phyloP scores from a whole-genome alignment of 2,329 filamentous ascomycete genomes.

The Fonsecaea monophora region DNA sequence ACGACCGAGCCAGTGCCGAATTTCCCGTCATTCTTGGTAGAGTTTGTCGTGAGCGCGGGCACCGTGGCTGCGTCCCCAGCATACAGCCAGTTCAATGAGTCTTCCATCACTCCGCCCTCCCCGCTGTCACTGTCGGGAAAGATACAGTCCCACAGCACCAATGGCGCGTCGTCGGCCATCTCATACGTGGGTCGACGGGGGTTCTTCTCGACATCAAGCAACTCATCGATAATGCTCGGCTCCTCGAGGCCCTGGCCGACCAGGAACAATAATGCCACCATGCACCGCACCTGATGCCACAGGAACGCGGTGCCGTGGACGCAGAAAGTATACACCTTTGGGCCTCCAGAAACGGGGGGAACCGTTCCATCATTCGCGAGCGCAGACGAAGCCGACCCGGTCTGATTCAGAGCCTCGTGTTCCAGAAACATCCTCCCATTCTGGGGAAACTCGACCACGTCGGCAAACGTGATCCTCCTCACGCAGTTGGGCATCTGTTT shows the following conservation, averaged over 20 bases:
- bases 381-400: conserved; percentile 9
- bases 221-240: conserved; percentile 72
- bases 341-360: conserved; percentile 36
- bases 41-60: conserved; percentile 51
- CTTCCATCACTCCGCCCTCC: conserved; percentile 56
- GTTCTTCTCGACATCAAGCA: conserved; percentile 75
- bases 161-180: conserved; percentile 86
- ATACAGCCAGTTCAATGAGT: conserved; percentile 79
- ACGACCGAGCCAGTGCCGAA: conserved; percentile 71
- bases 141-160: conserved; percentile 95
- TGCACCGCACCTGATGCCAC: conserved; percentile 97
- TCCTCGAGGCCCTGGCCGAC: conserved; percentile 86
- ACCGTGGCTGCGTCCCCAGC: conserved; percentile 68
- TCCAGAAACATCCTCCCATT: conserved; percentile 65
- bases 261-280: conserved; percentile 90
- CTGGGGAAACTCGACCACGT: conserved; percentile 72
- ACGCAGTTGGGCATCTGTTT: conserved; percentile 89
- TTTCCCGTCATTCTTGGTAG: conserved; percentile 62
- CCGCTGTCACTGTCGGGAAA: conserved; percentile 67
- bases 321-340: conserved; percentile 83
- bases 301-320: conserved; percentile 91
- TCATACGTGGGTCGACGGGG: conserved; percentile 84
- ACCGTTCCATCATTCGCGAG: conserved; percentile 2
- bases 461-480: conserved; percentile 78
- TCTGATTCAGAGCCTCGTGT: conserved; percentile 42